Evolutionary conservation across 371 early-diverging fungal genomes (phyloP).

Genomic region (Nematocida minor): DNA sequence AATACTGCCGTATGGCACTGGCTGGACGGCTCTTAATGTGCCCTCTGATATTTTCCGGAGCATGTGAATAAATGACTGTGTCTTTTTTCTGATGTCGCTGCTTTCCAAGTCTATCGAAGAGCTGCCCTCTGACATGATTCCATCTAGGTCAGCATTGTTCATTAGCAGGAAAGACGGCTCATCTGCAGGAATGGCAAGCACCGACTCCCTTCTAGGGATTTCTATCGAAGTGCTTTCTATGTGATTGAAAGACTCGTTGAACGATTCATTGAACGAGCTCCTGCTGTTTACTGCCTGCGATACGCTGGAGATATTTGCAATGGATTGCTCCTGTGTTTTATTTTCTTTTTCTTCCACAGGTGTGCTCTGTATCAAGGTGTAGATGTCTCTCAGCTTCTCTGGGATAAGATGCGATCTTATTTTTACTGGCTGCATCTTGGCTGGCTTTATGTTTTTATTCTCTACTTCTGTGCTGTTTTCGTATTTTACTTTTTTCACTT

Average conservation of each 20-base stretch:
- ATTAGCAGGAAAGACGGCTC: neutral
- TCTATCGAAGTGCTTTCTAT: neutral
- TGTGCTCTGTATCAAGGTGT: neutral
- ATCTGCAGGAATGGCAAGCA: neutral
- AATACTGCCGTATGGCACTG: neutral
- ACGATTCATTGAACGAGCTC: neutral
- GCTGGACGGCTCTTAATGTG: neutral
- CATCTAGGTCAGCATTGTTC: neutral
- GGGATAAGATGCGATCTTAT: neutral
- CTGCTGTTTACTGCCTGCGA: neutral
- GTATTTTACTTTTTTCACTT: neutral
- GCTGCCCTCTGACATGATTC: neutral
- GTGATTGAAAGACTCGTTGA: neutral
- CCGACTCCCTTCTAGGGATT: neutral
- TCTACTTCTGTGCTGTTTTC: neutral
- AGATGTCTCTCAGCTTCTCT: neutral
- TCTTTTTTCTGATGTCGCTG: neutral
- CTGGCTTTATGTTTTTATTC: neutral
- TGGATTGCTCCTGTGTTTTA: neutral
- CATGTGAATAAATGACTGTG: neutral
- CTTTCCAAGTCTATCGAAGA: neutral
- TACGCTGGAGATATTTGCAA: neutral
- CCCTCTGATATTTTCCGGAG: neutral
- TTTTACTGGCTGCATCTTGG: neutral
- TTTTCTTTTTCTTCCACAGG: neutral